Base-by-base conservation (phyloP, 1,284 basidiomycete genomes). In the Leccinum olivaceoglutinosum region DNA sequence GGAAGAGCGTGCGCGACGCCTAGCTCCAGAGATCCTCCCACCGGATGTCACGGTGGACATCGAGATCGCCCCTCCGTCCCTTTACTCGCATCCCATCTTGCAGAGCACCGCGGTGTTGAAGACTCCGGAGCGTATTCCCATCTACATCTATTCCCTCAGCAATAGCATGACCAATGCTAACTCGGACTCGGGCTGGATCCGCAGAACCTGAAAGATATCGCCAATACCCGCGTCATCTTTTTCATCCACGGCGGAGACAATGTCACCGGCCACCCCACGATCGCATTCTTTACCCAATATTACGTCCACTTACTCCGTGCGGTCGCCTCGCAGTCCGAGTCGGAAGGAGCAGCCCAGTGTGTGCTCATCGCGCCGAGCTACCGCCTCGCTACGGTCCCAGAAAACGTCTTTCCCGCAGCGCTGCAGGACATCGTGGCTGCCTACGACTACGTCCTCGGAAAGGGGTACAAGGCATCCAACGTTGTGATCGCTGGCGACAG, bases 241-340 rank as follows among this genome's bases (percentile, higher is more conserved):
- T 65, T 65, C 59, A 60, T 73, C 10, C 71, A 75, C 8, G 72
- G 73, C 9, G 73, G 71, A 7, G 71, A 59, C 0, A 65, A 71
- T 32, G 0, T 72, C 29, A 0, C 34, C 2, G 65, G 73, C 0
- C 72, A 74, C 54, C 73, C 73, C 51, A 60, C 65, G 3, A 1
- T 59, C 0, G 7, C 1, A 1, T 38, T 58, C 0, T 69, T 60
- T 7, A 4, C 64, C 12, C 12, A 53, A 1, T 58, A 73, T 7
- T 73, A 58, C 12, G 11, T 32, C 12, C 39, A 61, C 4, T 16
- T 74, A 4, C 69, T 75, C 25, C 65, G 62, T 1, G 59, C 58
- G 2, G 18, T 63, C 25, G 67, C 63, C 1, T 16, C 57, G 8
- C 57, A 10, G 11, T 38, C 70, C 25, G 25, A 25, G 25, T 25